Percentiles rank a stretch among this genome's conserved stretches.
These are phyloP conservation scores for Myrica gale DNA, from an alignment of 306 rosid species.

Conservation along the genomic window DNA sequence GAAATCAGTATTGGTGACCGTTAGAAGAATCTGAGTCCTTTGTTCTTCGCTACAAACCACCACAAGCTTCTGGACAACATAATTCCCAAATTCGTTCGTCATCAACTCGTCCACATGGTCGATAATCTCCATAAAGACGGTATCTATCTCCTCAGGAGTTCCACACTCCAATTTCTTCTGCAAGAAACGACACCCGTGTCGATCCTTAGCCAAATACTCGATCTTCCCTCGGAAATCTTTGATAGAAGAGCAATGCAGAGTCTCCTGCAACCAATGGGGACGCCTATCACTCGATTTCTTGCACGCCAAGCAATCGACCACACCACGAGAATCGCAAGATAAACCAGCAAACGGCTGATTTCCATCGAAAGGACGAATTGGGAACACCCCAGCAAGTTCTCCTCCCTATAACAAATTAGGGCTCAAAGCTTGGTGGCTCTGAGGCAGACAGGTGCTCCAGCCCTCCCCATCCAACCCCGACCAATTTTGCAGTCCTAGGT, in stretches of 20 bases:
- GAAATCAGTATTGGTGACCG: slow-evolving; percentile 11
- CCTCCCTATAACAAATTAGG: not conserved
- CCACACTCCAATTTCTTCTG: slow-evolving; percentile 31
- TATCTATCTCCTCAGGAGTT: slow-evolving; percentile 16
- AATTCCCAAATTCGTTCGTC: slow-evolving; percentile 48
- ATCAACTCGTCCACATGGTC: slow-evolving; percentile 36
- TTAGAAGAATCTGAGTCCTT: slow-evolving; percentile 37
- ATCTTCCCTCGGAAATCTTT: slow-evolving; percentile 29
- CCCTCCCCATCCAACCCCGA: not conserved
- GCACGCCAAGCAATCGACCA: not conserved
- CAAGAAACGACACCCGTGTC: slow-evolving; percentile 36
- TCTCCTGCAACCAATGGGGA: slow-evolving; percentile 16
- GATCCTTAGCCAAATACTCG: slow-evolving; percentile 40
- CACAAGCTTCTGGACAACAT: slow-evolving; percentile 55
- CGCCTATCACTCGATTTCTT: not conserved
- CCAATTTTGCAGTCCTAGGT: no score
- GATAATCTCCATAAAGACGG: slow-evolving; percentile 39
- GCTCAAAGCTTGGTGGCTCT: not conserved
- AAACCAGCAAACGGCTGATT: not conserved
- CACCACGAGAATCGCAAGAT: not conserved
- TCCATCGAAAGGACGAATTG: slow-evolving; percentile 14
- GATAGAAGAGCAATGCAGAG: slow-evolving; percentile 4
- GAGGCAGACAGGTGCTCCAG: not conserved
- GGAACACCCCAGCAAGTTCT: not conserved
- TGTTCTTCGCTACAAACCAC: slow-evolving; percentile 51